Evolutionary conservation across 2,329 filamentous ascomycete genomes (phyloP).

Genomic region (Arthrocladium fulminans): DNA sequence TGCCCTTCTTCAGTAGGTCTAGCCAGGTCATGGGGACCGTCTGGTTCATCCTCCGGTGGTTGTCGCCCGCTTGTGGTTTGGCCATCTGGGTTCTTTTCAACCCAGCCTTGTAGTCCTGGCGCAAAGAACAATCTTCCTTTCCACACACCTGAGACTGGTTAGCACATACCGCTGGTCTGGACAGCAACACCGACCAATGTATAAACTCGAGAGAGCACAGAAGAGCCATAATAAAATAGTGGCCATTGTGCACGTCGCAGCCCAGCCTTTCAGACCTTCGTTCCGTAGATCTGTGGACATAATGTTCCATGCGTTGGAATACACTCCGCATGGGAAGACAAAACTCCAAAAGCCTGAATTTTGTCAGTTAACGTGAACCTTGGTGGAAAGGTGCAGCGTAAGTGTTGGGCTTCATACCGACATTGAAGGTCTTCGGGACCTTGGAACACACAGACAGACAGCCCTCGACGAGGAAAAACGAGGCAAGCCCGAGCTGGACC

Average conservation of each 20-base stretch:
- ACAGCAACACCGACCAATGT: no score
- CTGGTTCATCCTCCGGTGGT: no score
- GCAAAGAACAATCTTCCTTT: conserved; percentile 22
- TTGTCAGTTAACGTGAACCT: no score
- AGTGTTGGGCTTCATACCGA: no score
- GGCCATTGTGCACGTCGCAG: conserved; percentile 16
- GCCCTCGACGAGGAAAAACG: conserved; percentile 23
- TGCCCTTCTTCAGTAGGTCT: no score
- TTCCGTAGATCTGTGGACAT: conserved; percentile 21
- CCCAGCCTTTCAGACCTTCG: conserved; percentile 22
- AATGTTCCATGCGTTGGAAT: conserved; percentile 18
- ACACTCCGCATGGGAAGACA: conserved; percentile 22
- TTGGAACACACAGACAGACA: conserved; percentile 9
- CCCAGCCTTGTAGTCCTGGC: conserved; percentile 21
- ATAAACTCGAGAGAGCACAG: conserved; percentile 21
- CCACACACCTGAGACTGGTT: conserved; percentile 18
- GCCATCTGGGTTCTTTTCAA: no score
- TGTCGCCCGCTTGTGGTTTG: no score
- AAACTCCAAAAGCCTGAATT: conserved; percentile 24
- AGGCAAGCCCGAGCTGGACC: conserved; percentile 19
- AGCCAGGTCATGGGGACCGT: no score
- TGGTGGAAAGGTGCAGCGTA: no score
- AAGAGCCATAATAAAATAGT: conserved; percentile 21
- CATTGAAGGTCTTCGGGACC: conserved; percentile 21
- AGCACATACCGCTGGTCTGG: no score